A percentile compares a stretch with the other conserved stretches of the same genome.
phyloP scores from a whole-genome alignment of 257 asterid genomes.

The Nicotiana tomentosiformis region DNA sequence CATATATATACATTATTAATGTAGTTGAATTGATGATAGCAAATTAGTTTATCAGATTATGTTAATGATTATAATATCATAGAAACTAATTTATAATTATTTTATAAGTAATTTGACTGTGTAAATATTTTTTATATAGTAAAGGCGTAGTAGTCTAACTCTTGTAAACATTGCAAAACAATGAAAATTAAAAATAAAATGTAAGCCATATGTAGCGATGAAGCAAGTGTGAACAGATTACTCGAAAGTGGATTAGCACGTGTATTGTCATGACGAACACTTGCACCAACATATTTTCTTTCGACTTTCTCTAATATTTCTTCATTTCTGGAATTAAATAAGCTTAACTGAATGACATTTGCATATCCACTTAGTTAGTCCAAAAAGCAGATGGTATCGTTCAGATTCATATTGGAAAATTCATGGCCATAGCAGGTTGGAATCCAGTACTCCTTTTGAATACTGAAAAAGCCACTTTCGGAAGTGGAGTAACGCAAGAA shows the following conservation, averaged over 20 bases:
- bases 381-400: neutral
- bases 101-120: too few species aligned
- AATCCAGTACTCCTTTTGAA: neutral
- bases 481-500: neutral
- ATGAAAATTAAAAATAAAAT: neutral
- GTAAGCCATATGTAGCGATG: neutral
- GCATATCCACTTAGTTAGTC: neutral
- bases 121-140: too few species aligned
- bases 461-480: conserved; percentile 7
- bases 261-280: neutral
- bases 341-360: neutral
- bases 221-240: conserved; percentile 14
- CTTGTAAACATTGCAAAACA: too few species aligned
- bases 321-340: neutral
- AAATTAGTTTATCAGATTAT: too few species aligned
- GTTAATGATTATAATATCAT: too few species aligned
- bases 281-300: neutral
- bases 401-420: neutral
- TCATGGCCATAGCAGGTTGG: conserved; percentile 1
- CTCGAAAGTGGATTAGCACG: neutral
- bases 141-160: too few species aligned
- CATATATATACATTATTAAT: too few species aligned
- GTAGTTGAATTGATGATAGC: too few species aligned
- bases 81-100: too few species aligned
- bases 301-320: neutral